Percentiles rank a stretch among this genome's conserved stretches.
These are phyloP conservation scores for Hymenoscyphus infarciens DNA, from an alignment of 2,329 filamentous ascomycete genomes.

Conservation along the genomic window DNA sequence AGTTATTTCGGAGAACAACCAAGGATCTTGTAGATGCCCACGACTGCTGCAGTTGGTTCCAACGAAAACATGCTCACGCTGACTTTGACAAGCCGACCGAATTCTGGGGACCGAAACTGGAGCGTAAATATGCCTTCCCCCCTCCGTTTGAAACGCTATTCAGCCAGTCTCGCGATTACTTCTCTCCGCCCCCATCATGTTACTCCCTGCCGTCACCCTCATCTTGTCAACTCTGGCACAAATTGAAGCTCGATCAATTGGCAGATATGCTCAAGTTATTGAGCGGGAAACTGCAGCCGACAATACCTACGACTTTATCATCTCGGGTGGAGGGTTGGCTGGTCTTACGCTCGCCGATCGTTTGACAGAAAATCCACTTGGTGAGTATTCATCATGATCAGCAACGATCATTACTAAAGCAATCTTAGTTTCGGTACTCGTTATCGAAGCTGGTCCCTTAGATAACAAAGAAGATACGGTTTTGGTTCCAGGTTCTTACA, in stretches of 20 bases:
- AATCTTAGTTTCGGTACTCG: slow-evolving; percentile 35
- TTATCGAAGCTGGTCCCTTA: slow-evolving; percentile 49
- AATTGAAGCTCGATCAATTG: slow-evolving; percentile 26
- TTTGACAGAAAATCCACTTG: slow-evolving; percentile 18
- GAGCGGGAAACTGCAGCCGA: slow-evolving; percentile 5
- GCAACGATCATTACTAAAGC: not conserved
- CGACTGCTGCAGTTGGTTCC: not conserved
- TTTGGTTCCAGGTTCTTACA: slow-evolving; percentile 26
- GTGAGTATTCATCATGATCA: slow-evolving; percentile 30
- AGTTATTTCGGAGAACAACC: not conserved
- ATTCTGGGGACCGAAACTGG: not conserved
- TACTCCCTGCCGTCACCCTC: not conserved
- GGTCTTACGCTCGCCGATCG: slow-evolving; percentile 22
- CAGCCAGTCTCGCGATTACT: not conserved
- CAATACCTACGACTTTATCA: slow-evolving; percentile 27
- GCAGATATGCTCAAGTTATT: slow-evolving; percentile 15
- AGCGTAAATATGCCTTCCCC: not conserved
- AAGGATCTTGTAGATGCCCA: not conserved
- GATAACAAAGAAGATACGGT: slow-evolving; percentile 44
- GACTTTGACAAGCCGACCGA: slow-evolving; percentile 3
- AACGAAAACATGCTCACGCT: not conserved
- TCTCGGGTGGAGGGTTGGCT: slow-evolving; percentile 35
- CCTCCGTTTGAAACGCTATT: not conserved
- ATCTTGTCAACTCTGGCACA: slow-evolving; percentile 2
- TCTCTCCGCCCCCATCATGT: not conserved